These are phyloP conservation scores for Cyberlindnera maritima DNA, from an alignment of 805 yeast species.

Conservation along the genomic window DNA sequence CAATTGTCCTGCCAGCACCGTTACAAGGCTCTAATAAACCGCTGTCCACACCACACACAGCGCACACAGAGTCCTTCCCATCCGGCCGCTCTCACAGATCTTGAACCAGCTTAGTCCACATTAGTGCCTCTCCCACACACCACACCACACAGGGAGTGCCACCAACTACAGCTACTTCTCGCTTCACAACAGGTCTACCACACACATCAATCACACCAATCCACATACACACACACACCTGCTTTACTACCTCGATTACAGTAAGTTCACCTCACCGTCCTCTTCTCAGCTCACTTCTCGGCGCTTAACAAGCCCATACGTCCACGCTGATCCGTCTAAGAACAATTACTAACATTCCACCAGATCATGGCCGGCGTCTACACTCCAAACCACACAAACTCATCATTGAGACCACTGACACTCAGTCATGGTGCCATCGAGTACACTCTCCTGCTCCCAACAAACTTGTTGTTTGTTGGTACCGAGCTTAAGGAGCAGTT, in stretches of 20 bases:
- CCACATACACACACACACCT: background rate
- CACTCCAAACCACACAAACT: slow-evolving; percentile 29
- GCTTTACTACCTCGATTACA: background rate
- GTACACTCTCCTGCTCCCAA: slow-evolving; percentile 84
- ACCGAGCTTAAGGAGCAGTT: slow-evolving; percentile 89
- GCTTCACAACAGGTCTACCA: background rate
- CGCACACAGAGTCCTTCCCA: background rate
- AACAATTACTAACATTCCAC: background rate
- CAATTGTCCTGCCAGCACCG: slow-evolving; percentile 8
- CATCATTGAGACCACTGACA: slow-evolving; percentile 73
- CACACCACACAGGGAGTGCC: slow-evolving; percentile 3
- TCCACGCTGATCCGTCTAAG: background rate
- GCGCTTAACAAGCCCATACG: background rate
- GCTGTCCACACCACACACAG: slow-evolving; percentile 1
- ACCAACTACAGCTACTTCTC: background rate
- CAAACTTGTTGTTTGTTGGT: slow-evolving; percentile 71
- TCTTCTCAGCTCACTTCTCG: background rate
- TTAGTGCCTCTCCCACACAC: background rate
- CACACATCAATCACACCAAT: too few relatives aligned
- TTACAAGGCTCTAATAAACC: background rate
- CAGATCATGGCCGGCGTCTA: slow-evolving; percentile 26
- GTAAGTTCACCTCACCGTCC: background rate
- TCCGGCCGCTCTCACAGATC: slow-evolving; percentile 1
- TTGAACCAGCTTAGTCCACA: background rate
- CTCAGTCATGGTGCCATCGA: slow-evolving; percentile 85